Evolutionary conservation across 148 eudicot genomes (phyloP).

Genomic region (Gaultheria prostrata): DNA sequence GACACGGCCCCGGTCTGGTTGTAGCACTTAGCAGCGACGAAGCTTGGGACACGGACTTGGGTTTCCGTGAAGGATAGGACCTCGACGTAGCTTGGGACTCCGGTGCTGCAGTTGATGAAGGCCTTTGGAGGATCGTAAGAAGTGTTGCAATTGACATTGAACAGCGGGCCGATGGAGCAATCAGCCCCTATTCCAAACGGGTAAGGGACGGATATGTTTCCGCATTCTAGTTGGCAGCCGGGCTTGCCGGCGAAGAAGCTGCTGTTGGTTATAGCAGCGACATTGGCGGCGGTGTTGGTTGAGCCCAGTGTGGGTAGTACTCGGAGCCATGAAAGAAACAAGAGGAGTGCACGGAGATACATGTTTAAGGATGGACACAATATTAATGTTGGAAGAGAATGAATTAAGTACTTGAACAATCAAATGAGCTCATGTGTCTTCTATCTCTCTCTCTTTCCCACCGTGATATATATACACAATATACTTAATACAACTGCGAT

Average conservation of each 20-base stretch:
- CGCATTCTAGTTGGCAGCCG: conserved; percentile 23
- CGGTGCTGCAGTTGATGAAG: too few species aligned
- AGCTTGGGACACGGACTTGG: conserved; percentile 15
- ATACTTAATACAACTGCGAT: too few species aligned
- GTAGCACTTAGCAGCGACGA: conserved; percentile 23
- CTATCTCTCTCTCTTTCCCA: too few species aligned
- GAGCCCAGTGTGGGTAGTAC: neutral
- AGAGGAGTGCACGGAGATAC: too few species aligned
- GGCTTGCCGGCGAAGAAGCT: conserved; percentile 12
- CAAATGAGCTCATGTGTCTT: too few species aligned
- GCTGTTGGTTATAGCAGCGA: neutral
- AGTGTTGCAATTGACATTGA: conserved; percentile 19
- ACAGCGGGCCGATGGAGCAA: conserved; percentile 30
- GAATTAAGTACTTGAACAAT: too few species aligned
- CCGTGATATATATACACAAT: too few species aligned
- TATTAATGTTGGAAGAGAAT: too few species aligned
- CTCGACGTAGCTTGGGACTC: conserved; percentile 4
- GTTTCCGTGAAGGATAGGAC: conserved; percentile 17
- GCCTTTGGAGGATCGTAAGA: conserved; percentile 20
- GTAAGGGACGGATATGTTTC: conserved; percentile 34
- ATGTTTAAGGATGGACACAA: too few species aligned
- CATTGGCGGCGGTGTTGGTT: neutral
- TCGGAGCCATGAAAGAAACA: neutral
- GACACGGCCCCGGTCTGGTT: conserved; percentile 1
- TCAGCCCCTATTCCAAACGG: conserved; percentile 41